Evolutionary conservation across 176 grass and related monocot species (phyloP), one percentile per base, ranked within the genome.

Genomic region (Oryza longistaminata): DNA sequence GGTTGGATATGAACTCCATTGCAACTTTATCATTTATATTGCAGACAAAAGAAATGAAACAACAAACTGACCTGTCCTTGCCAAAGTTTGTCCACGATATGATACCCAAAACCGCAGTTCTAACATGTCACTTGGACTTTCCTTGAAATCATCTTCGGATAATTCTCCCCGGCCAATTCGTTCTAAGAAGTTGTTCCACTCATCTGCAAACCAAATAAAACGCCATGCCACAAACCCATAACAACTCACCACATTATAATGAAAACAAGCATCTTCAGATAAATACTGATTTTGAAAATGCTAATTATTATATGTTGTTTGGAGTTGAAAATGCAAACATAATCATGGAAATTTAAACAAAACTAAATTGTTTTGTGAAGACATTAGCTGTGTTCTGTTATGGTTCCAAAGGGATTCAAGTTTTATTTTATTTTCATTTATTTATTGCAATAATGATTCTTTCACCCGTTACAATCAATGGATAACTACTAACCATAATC

Each of bases 21-120:
- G 39, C 12, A 69, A 82, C 48, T 68, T 74, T 24, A 78, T 11
- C 35, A 82, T 73, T 53, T 67, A 78, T 40, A 12, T 48, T 25
- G 27, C 19, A 75, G 17, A 11, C 2, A 71, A 79, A 21, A 92
- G 53, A 71, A 45, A 77, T 74, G 42, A 26, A 76, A 68, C 9
- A 85, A 61, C 33, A 85, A 40, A 84, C 55, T 76, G 14, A 94
- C 96, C 96, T 87, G 96, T 98, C 74, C 96, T 93, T 70, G 96
- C 96, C 81, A 98, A 95, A 81, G 96, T 98, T 84, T 98, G 96
- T 29, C 96, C 96, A 64, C 93, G 93, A 87, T 98, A 95, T 9
- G 96, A 98, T 68, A 85, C 96, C 96, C 96, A 98, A 85, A 98
- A 98, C n/a, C 96, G 80, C 67, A 98, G 75, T 79, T 98, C 96